Conservation (phyloP, 2,329 filamentous ascomycete species). For the Pseudogymnoascus sp. region DNA sequence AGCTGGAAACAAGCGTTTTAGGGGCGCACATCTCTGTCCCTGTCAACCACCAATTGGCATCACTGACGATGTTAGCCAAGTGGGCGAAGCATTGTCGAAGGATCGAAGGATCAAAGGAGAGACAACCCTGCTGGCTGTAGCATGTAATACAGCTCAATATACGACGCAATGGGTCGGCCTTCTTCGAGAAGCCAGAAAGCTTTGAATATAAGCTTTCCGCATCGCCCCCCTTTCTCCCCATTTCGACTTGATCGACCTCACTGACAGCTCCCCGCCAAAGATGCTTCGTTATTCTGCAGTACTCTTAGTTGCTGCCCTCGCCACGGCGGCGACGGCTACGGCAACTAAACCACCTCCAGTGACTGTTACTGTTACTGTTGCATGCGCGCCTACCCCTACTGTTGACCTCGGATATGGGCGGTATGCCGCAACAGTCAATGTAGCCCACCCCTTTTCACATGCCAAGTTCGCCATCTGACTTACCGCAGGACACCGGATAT, state of each 20-base stretch:
- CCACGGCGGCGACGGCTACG: background rate
- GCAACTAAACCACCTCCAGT: background rate
- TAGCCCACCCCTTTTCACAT: background rate
- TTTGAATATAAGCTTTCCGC: background rate
- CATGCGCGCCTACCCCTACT: background rate
- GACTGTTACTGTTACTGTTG: background rate
- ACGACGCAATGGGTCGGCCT: background rate
- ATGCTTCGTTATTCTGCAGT: background rate
- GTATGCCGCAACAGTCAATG: background rate
- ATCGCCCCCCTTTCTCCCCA: background rate
- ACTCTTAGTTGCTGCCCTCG: background rate
- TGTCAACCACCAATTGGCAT: background rate
- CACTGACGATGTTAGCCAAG: background rate
- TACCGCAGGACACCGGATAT: background rate
- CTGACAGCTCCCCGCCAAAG: background rate
- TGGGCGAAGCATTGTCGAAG: background rate
- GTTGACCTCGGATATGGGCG: background rate
- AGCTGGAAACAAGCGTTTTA: conserved; percentile 1
- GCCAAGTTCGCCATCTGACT: background rate
- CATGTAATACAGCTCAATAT: background rate
- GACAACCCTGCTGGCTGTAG: background rate
- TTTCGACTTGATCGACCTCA: background rate
- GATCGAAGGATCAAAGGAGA: background rate
- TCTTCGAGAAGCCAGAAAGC: background rate
- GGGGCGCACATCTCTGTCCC: background rate